These are phyloP conservation scores for Austroboletus niveus DNA, from an alignment of 1,284 basidiomycete genomes.

Conservation along the genomic window DNA sequence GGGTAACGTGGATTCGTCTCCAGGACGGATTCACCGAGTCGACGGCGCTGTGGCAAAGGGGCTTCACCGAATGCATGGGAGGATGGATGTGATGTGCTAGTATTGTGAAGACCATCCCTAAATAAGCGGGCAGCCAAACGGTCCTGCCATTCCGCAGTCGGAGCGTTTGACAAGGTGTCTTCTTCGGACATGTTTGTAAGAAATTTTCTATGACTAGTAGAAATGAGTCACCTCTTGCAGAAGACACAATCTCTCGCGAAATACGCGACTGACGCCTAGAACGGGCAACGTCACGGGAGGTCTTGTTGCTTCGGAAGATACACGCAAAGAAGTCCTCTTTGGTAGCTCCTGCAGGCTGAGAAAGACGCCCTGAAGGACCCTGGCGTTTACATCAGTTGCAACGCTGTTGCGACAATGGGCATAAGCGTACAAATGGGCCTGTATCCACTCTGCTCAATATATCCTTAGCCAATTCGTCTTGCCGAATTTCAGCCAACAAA, in stretches of 20 bases:
- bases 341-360: conserved; percentile 48
- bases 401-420: neutral
- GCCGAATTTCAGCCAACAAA: conserved; percentile 65
- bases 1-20: conserved; percentile 16
- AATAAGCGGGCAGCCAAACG: conserved; percentile 56
- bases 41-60: conserved; percentile 43
- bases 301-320: conserved; percentile 59
- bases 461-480: conserved; percentile 69
- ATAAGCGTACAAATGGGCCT: conserved; percentile 62
- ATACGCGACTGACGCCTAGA: conserved; percentile 72
- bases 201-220: conserved; percentile 1
- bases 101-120: conserved; percentile 24
- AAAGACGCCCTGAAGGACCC: conserved; percentile 63
- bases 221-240: conserved; percentile 47
- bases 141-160: conserved; percentile 77
- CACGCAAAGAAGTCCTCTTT: conserved; percentile 73
- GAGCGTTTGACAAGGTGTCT: conserved; percentile 56
- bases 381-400: conserved; percentile 27
- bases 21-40: conserved; percentile 31
- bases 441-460: conserved; percentile 70
- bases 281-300: conserved; percentile 55
- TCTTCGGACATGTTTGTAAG: conserved; percentile 39
- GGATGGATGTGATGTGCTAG: conserved; percentile 16
- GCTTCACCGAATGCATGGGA: conserved; percentile 21
- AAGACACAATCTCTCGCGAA: conserved; percentile 74